Base-by-base conservation (phyloP, 139 green algal species). In the Yamagishiella unicocca region DNA sequence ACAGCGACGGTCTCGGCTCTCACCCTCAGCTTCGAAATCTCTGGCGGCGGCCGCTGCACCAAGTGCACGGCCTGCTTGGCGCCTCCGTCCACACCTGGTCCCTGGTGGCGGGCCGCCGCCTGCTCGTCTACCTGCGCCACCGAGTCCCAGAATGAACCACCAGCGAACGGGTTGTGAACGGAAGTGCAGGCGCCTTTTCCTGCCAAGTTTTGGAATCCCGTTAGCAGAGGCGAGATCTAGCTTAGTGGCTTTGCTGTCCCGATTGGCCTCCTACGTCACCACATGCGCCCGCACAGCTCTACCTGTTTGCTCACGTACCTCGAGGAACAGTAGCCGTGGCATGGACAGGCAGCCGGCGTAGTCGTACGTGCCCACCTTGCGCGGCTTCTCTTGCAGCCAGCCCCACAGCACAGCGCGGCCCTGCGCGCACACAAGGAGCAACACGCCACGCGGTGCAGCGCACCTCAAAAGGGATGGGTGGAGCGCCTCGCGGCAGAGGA, bases 301-400 rank as follows among this genome's bases (percentile, higher is more conserved):
- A n/a, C n/a, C n/a, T n/a, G n/a, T n/a, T 12, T 58, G 12, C 17
- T 58, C 50, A 58, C 64, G 46, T 43, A 80, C 72, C 75, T 90
- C 74, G 0, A 95, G 64, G 64, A 84, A 90, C 54, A 98, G 89
- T 54, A 96, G 54, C 2, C 96, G 91, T 0, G 96, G 96, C 35
- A 96, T 66, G 14, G 88, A 93, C 68, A 98, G 87, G 92, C 96
- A 98, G 83, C 96, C 96, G 9, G 96, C 93, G 62, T 98, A 98
- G 50, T 94, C 89, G 77, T 97, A 97, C 1, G 89, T 85, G 50
- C 90, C 92, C 70, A 93, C 92, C 90, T 91, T 82, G 29, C 66
- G 91, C 21, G 96, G 92, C 71, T 91, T 87, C 87, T 98, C 96
- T 85, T 98, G 96, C 73, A 97, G 75, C 96, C 96, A 98, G 1